Base-by-base conservation (phyloP, 2,329 filamentous ascomycete genomes). In the Pseudogymnoascus verrucosus region DNA sequence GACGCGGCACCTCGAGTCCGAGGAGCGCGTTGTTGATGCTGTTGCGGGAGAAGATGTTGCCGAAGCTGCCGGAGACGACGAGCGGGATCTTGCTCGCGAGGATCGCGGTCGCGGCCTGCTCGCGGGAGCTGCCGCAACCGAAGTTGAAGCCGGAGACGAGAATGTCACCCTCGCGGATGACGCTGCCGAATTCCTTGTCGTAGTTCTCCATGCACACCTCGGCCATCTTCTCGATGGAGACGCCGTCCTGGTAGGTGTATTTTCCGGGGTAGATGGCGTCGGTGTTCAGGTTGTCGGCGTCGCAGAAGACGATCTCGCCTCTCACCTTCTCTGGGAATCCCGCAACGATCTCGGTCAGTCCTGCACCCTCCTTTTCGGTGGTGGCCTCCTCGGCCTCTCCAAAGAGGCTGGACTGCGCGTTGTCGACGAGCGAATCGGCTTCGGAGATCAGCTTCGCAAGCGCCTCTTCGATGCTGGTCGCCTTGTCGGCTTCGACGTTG, bases 171-270 rank as follows among this genome's bases (percentile, higher is more conserved):
- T 84, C 73, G 67, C 83, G 82, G 54, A 89, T 87, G 37, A 87
- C 79, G 0, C 77, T 74, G 8, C 80, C 75, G 73, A 97, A 97
- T 0, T 79, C 74, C 0, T 82, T 77, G 73, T 98, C 93, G 77
- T 96, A 98, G 80, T 98, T 98, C 74, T 89, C 84, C 92, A 98
- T 97, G 76, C 89, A 93, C 0, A 93, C 92, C 68, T 89, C 80
- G 0, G 91, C 91, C 93, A 98, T 97, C 64, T 85, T 85, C 66
- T 91, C 88, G 0, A 77, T 79, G 0, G 89, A 78, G 0, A 98
- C 81, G 70, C 90, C 83, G 72, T 98, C 93, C 73, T 96, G 91
- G 76, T 98, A 98, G 0, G 93, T 97, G 75, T 91, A 92, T 73
- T 93, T 92, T 4, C 90, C 91, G 0, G 92, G 89, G 75, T 98